These are phyloP conservation scores for Schoenoplectus triqueter DNA, from an alignment of 202 grass and related monocot genomes.

Conservation along the genomic window DNA sequence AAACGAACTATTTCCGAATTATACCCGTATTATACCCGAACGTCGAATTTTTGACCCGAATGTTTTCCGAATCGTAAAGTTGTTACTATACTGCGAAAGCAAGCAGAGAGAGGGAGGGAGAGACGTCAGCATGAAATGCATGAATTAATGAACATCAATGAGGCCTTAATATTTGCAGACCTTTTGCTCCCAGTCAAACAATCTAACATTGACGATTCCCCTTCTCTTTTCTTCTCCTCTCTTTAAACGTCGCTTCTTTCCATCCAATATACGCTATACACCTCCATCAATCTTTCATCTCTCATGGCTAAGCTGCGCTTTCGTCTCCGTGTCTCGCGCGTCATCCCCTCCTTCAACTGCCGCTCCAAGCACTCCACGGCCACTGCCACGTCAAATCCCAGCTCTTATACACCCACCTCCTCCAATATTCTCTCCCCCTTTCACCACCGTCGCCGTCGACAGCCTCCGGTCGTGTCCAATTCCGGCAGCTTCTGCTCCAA, in stretches of 20 bases:
- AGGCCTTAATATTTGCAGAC: not conserved
- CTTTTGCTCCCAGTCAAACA: slow-evolving; percentile 10
- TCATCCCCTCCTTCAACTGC: slow-evolving; percentile 65
- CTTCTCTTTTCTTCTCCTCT: not conserved
- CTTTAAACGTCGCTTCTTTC: not conserved
- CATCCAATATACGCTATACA: too few species aligned
- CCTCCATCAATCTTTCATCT: not conserved
- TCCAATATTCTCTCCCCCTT: slow-evolving; percentile 28
- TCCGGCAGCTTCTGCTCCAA: slow-evolving; percentile 38
- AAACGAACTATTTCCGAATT: too few species aligned
- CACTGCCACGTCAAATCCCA: slow-evolving; percentile 39
- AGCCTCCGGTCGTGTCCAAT: not conserved
- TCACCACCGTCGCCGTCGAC: slow-evolving; percentile 12
- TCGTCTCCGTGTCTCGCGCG: slow-evolving; percentile 43
- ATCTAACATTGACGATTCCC: not conserved
- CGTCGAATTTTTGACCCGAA: too few species aligned
- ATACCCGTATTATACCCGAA: too few species aligned
- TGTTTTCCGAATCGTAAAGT: too few species aligned
- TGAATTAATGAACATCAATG: slow-evolving; percentile 23
- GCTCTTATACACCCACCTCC: slow-evolving; percentile 31
- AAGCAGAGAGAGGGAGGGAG: too few species aligned
- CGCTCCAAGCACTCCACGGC: slow-evolving; percentile 54
- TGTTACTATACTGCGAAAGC: too few species aligned
- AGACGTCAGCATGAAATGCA: not conserved
- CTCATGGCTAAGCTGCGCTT: slow-evolving; percentile 26